Conservation (phyloP, 306 rosid species). For the Vigna reflexopilosa region DNA sequence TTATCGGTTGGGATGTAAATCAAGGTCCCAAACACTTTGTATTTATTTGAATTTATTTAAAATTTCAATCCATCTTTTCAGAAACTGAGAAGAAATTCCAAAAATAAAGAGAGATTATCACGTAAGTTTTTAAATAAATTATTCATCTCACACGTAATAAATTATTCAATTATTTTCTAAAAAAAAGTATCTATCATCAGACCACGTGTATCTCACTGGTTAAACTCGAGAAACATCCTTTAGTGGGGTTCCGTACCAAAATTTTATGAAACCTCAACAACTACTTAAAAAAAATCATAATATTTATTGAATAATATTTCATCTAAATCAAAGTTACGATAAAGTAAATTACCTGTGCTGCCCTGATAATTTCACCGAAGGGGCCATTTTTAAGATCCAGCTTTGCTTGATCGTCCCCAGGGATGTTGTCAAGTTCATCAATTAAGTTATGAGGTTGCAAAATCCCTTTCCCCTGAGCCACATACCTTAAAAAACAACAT, state of each 20-base stretch:
- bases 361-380: conserved; percentile 52
- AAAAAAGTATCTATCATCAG: not conserved
- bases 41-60: not conserved
- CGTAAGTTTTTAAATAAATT: not conserved
- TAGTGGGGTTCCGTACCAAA: not conserved
- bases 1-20: not conserved
- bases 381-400: conserved; percentile 52
- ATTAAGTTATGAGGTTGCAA: conserved; percentile 86
- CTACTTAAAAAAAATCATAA: not conserved
- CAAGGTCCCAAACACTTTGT: not conserved
- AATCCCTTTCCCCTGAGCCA: conserved; percentile 86
- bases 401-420: conserved; percentile 50
- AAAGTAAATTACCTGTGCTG: conserved; percentile 53
- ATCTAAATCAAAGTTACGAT: not conserved
- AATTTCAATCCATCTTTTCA: not conserved
- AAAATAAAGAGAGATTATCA: too few species aligned
- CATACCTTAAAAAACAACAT: conserved; percentile 59
- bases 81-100: not conserved
- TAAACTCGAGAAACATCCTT: not conserved
- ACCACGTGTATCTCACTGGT: not conserved
- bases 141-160: not conserved
- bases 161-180: not conserved
- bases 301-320: not conserved
- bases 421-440: conserved; percentile 70
- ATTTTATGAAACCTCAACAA: not conserved